Evolutionary conservation across 2,329 filamentous ascomycete species (phyloP).

Genomic region (Trichothecium roseum): DNA sequence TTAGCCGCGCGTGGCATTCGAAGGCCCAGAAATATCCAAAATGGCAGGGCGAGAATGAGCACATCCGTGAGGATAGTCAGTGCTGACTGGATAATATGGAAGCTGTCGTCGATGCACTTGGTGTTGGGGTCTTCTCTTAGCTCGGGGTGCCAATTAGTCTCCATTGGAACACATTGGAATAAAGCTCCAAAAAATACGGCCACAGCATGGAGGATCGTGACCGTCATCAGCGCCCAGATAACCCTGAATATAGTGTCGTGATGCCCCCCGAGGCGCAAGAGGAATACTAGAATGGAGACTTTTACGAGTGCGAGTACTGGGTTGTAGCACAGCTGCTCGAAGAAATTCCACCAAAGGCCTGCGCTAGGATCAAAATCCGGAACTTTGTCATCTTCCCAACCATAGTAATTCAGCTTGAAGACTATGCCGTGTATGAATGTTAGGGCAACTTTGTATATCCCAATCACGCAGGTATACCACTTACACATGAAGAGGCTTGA

Average conservation of each 20-base stretch:
- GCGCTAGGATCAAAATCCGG: conserved; percentile 5
- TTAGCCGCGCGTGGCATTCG: conserved; percentile 26
- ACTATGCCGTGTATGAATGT: conserved; percentile 4
- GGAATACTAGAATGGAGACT: conserved; percentile 32
- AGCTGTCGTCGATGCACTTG: conserved; percentile 20
- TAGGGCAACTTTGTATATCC: background rate
- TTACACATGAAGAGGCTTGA: conserved; percentile 15
- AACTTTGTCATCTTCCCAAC: conserved; percentile 12
- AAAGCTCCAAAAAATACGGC: conserved; percentile 25
- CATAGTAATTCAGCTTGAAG: conserved; percentile 20
- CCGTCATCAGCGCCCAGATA: conserved; percentile 15
- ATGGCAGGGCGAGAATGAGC: conserved; percentile 25
- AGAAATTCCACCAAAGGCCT: conserved; percentile 22
- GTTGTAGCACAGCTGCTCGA: conserved; percentile 31
- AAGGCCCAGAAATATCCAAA: conserved; percentile 28
- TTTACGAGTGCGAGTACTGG: conserved; percentile 34
- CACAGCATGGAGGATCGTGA: conserved; percentile 23
- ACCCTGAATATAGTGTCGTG: conserved; percentile 17
- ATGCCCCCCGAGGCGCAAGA: conserved; percentile 28
- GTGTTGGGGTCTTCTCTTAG: conserved; percentile 9
- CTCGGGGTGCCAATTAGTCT: conserved; percentile 19
- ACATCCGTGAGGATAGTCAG: conserved; percentile 31
- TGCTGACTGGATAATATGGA: conserved; percentile 23
- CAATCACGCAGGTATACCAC: conserved; percentile 1
- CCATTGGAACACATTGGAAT: conserved; percentile 29